Conservation (phyloP, 768 basidiomycete species). For the Lactifluus volemus region DNA sequence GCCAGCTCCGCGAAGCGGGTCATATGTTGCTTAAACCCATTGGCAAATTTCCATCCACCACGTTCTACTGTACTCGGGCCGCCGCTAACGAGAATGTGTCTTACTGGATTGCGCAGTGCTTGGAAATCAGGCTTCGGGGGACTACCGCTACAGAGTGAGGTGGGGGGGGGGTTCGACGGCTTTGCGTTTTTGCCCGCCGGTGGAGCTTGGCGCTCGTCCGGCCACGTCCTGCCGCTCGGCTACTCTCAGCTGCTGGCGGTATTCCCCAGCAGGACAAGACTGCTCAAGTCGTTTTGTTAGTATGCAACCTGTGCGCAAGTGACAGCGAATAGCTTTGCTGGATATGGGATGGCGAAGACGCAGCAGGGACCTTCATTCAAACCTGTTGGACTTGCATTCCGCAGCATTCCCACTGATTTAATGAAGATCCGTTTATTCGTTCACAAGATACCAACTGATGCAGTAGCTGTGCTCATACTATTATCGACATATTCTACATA, state of each 20-base stretch:
- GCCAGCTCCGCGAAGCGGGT: conserved; percentile 22
- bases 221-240: conserved; percentile 48
- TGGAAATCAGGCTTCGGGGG: conserved; percentile 37
- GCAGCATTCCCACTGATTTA: background rate
- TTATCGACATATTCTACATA: conserved; percentile 11
- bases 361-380: background rate
- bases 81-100: background rate
- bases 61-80: conserved; percentile 31
- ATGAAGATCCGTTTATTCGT: background rate
- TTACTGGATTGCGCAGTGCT: conserved; percentile 30
- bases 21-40: conserved; percentile 31
- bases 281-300: conserved; percentile 24
- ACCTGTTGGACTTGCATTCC: background rate
- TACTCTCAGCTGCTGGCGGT: conserved; percentile 51
- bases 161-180: too few species aligned
- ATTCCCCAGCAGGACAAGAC: conserved; percentile 36
- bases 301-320: conserved; percentile 24
- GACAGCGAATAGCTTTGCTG: conserved; percentile 33
- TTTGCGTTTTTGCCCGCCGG: conserved; percentile 42
- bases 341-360: conserved; percentile 23
- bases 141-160: conserved; percentile 27
- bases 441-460: background rate
- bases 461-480: background rate
- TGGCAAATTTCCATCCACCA: conserved; percentile 44
- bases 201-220: conserved; percentile 51